Percentiles rank a stretch among this genome's conserved stretches.
Evolutionary conservation across 495 filamentous ascomycete genomes (phyloP).

Genomic region (Lophiostoma macrostomum): DNA sequence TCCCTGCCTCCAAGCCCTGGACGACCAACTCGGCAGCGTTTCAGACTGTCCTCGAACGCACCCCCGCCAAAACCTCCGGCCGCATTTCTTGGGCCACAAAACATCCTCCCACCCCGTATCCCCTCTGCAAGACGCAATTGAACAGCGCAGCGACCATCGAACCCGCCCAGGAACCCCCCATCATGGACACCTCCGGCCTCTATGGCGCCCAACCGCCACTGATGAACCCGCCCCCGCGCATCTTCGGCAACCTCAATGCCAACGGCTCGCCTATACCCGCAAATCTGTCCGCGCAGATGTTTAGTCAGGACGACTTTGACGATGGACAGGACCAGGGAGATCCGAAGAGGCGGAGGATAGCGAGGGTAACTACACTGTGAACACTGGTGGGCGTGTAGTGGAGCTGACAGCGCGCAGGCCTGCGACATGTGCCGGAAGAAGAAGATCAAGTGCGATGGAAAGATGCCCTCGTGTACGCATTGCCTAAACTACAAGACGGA

Average conservation of each 20-base stretch:
- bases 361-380: conserved; percentile 58
- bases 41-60: conserved; percentile 10
- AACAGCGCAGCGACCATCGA: not conserved
- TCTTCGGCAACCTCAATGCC: conserved; percentile 62
- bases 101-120: conserved; percentile 3
- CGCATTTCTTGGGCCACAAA: conserved; percentile 13
- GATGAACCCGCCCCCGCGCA: conserved; percentile 64
- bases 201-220: conserved; percentile 46
- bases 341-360: conserved; percentile 89
- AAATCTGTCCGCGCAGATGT: conserved; percentile 59
- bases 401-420: conserved; percentile 54
- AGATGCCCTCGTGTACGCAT: conserved; percentile 90
- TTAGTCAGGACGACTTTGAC: conserved; percentile 51
- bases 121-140: not conserved
- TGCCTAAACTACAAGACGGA: conserved; percentile 98
- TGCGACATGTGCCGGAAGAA: conserved; percentile 99
- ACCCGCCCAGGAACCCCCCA: not conserved
- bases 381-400: not conserved
- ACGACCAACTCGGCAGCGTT: conserved; percentile 17
- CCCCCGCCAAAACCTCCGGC: conserved; percentile 16
- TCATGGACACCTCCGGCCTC: conserved; percentile 28
- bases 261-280: conserved; percentile 61
- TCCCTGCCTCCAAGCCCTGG: not conserved
- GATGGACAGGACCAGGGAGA: conserved; percentile 74
- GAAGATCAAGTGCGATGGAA: conserved; percentile 99